These are phyloP conservation scores for Helianthus tuberosus DNA, from an alignment of 129 eudicot genomes.

Conservation along the genomic window DNA sequence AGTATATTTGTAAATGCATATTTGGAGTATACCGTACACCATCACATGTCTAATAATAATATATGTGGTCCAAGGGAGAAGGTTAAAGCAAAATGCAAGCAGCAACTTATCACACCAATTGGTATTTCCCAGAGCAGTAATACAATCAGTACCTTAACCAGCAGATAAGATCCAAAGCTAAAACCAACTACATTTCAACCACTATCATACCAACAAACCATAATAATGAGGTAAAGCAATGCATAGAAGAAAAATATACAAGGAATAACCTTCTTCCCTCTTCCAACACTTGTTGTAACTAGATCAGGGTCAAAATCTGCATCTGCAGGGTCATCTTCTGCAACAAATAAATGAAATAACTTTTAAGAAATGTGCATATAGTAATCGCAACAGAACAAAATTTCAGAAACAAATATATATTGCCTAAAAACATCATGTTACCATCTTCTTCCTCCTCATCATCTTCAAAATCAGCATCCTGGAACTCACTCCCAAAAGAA, in stretches of 20 bases:
- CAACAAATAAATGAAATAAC: slow-evolving; percentile 24
- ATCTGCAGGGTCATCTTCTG: slow-evolving; percentile 99
- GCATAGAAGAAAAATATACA: slow-evolving; percentile 17
- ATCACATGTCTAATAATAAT: slow-evolving; percentile 10
- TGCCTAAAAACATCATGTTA: slow-evolving; percentile 28
- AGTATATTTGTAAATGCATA: background rate
- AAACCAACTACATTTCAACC: background rate
- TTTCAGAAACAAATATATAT: slow-evolving; percentile 9
- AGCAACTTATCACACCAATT: slow-evolving; percentile 2
- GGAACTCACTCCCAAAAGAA: slow-evolving; percentile 38
- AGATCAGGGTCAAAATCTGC: slow-evolving; percentile 90
- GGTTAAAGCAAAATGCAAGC: slow-evolving; percentile 7
- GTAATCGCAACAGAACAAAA: slow-evolving; percentile 1
- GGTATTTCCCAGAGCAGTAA: slow-evolving; percentile 21
- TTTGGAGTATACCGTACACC: background rate
- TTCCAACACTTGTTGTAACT: slow-evolving; percentile 49
- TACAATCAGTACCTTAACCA: background rate
- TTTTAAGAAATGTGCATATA: background rate
- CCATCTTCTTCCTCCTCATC: slow-evolving; percentile 70
- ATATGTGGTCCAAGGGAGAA: background rate
- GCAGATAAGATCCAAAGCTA: slow-evolving; percentile 17
- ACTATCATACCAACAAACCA: slow-evolving; percentile 7
- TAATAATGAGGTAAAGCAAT: background rate
- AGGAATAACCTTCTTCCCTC: slow-evolving; percentile 52
- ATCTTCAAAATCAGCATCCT: slow-evolving; percentile 61